Evolutionary conservation across 352 stramenopile species (phyloP), one percentile per base, ranked within the genome.

Genomic region (Phytophthora megakarya): DNA sequence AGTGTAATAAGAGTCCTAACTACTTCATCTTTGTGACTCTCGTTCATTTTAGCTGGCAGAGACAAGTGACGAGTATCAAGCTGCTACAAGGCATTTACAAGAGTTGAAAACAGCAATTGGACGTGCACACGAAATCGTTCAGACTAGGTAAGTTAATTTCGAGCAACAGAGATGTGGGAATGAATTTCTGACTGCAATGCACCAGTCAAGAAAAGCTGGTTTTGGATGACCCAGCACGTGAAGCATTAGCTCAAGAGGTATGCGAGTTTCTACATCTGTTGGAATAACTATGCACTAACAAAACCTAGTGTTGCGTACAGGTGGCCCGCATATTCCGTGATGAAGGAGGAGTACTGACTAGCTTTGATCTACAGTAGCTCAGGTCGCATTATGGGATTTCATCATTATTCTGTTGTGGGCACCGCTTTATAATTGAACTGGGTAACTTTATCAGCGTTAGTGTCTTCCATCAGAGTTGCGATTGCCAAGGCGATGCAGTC

Each of bases 401-500:
- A 46, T 52, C n/a, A 9, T 13, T 67, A 30, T 23, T 62, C 51
- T 59, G 56, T 18, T 12, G 33, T 22, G 46, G 50, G 5, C 12
- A 56, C 21, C 3, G 38, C 8, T 48, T 30, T 69, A 6, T 28
- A 56, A 21, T 69, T 28, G 5, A 38, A 30, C 16, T 63, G 28
- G 22, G 51, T 43, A 16, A 57, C 67, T 46, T 70, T 60, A 13
- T 42, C 33, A 7, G 66, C 64, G 23, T 84, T 78, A 3, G 67
- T 67, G 42, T 89, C 79, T 37, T 90, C 81, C 78, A 91, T 86
- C 5, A 91, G 62, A 18, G 81, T 90, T 19, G 81, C 76, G 32
- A 91, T 89, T 16, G 81, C 84, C 9, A 89, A 67, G 10, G 79
- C 77, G 0, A 82, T 73, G 38, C 76, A 89, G 25, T 90, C 77